These are phyloP conservation scores for Eragrostis nindensis DNA, from an alignment of 176 grass and related monocot species.

Conservation along the genomic window DNA sequence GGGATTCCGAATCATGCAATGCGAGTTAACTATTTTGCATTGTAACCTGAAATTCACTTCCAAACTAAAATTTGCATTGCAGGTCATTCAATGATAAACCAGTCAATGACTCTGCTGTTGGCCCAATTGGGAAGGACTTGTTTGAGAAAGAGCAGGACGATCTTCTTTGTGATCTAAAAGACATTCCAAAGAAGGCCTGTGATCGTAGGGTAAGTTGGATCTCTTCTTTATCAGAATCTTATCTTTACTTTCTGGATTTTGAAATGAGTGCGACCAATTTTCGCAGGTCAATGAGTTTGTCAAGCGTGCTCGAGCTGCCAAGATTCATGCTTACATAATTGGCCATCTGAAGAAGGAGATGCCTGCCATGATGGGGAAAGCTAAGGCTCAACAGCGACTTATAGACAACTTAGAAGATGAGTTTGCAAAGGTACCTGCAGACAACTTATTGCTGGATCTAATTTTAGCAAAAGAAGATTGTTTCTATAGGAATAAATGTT, in stretches of 20 bases:
- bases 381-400: conserved; percentile 89
- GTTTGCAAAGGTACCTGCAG: conserved; percentile 74
- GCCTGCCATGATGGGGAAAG: conserved; percentile 91
- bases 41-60: conserved; percentile 12
- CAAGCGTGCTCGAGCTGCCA: conserved; percentile 86
- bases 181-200: conserved; percentile 96
- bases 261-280: not conserved
- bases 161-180: conserved; percentile 80
- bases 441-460: not conserved
- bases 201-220: conserved; percentile 67
- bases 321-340: conserved; percentile 90
- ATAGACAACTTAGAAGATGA: conserved; percentile 72
- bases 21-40: not conserved
- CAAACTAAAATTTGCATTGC: conserved; percentile 44
- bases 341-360: conserved; percentile 88
- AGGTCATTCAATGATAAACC: conserved; percentile 96
- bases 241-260: not conserved
- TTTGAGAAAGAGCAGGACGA: conserved; percentile 97
- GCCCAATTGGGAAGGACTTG: conserved; percentile 81
- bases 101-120: conserved; percentile 68
- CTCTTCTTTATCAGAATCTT: not conserved
- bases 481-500: not conserved
- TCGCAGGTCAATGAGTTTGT: conserved; percentile 88
- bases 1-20: not conserved
- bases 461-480: not conserved